These are phyloP conservation scores for Exidia glandulosa DNA, from an alignment of 768 basidiomycete genomes.

Conservation along the genomic window DNA sequence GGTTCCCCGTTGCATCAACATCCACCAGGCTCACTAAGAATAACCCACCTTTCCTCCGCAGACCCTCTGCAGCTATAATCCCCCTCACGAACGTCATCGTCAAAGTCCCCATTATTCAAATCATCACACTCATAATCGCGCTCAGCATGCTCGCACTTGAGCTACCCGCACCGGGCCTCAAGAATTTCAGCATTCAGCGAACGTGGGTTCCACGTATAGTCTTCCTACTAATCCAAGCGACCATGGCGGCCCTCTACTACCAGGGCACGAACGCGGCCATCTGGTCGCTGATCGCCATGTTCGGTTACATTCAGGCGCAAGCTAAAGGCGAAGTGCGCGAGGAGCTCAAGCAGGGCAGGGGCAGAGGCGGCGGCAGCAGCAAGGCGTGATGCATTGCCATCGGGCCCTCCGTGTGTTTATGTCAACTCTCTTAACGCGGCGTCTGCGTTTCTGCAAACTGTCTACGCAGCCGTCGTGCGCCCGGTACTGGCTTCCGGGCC, in stretches of 20 bases:
- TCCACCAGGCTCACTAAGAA: background rate
- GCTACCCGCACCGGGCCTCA: conserved; percentile 51
- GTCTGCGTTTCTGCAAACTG: background rate
- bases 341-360: conserved; percentile 53
- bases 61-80: conserved; percentile 47
- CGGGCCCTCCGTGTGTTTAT: background rate
- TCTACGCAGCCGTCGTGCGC: background rate
- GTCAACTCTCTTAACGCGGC: background rate
- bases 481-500: background rate
- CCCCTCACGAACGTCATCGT: conserved; percentile 69
- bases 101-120: conserved; percentile 64
- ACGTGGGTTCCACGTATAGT: conserved; percentile 54
- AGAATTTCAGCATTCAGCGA: conserved; percentile 47
- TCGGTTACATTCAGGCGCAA: conserved; percentile 57
- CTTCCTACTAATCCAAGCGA: conserved; percentile 50
- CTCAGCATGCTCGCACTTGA: conserved; percentile 56
- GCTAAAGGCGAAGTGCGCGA: conserved; percentile 58
- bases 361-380: conserved; percentile 32
- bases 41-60: conserved; percentile 15
- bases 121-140: conserved; percentile 50
- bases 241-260: conserved; percentile 59
- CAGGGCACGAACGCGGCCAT: conserved; percentile 83
- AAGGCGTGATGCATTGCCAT: background rate
- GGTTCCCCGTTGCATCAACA: background rate
- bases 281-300: conserved; percentile 63